Base-by-base conservation (phyloP, 2,329 filamentous ascomycete species). In the Diaporthe sp. region DNA sequence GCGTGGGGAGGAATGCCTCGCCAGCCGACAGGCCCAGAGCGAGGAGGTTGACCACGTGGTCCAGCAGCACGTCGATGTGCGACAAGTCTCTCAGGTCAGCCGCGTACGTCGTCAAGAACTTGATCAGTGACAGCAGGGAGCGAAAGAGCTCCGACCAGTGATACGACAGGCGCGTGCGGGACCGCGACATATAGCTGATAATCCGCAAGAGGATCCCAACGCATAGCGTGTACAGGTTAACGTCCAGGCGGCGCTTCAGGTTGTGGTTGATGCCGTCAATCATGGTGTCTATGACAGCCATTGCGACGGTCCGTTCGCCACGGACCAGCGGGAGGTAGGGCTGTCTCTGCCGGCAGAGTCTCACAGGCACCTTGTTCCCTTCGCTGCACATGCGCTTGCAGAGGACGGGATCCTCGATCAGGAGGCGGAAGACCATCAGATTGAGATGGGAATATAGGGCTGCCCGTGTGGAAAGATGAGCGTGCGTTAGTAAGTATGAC, bases 71-170 rank as follows among this genome's bases (percentile, higher is more conserved):
- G 58, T 93, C 89, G n/a, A 96, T 93, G 77, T 93, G 90, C 3
- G 91, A 86, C 57, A 95, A 86, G 49, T 87, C 87, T 79, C 92
- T 92, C 39, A 99, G 87, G 80, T 98, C 96, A 8, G 91, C 86
- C 5, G 93, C 91, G 82, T 99, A 99, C 37, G 94, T 96, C 3
- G 94, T 95, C 60, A 98, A 88, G 86, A 99, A 99, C 58, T 95
- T 94, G 78, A 98, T 92, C 31, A 99, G 92, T 7, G 95, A 94
- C 15, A 98, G 90, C 4, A 99, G 88, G 2, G 94, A 94, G 70
- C 96, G 93, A 92, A 98, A 99, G 39, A 99, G 90, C 81, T 98
- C 96, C 1, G 95, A 92, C 97, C 97, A 99, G 85, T 99, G 97
- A 83, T 98, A 98, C 22, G 88, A 85, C 25, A 98, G 88, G 47